These are phyloP conservation scores for Yamadazyma diospyri DNA, from an alignment of 1,139 yeast genomes.

Conservation along the genomic window DNA sequence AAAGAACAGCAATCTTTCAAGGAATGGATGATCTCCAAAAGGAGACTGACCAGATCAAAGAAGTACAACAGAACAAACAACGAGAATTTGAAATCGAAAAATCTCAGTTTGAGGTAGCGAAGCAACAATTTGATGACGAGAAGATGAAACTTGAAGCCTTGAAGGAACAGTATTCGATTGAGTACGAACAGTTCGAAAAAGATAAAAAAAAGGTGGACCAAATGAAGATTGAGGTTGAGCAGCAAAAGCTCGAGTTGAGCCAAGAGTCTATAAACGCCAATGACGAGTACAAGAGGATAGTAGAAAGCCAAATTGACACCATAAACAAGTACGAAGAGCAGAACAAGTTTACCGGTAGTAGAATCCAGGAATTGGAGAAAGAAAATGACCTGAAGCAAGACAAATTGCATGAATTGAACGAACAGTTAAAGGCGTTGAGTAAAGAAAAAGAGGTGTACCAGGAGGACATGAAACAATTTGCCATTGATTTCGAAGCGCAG, in stretches of 20 bases:
- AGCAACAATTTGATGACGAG: constrained; percentile 16
- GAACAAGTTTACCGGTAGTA: neutral
- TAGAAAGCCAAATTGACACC: constrained; percentile 5
- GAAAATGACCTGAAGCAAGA: constrained; percentile 1
- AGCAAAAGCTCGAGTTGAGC: neutral
- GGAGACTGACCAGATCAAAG: constrained; percentile 10
- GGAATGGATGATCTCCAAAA: constrained; percentile 8
- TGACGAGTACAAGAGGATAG: constrained; percentile 10
- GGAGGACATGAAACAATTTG: constrained; percentile 1
- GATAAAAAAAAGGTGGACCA: constrained; percentile 3
- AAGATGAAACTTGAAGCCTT: too few relatives aligned
- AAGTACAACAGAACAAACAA: constrained; percentile 19
- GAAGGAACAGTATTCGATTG: constrained; percentile 16
- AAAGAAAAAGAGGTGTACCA: constrained; percentile 1
- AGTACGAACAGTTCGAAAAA: neutral
- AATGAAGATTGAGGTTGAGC: neutral
- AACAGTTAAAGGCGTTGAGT: neutral
- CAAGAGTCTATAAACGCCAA: constrained; percentile 13
- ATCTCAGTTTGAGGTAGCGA: constrained; percentile 12
- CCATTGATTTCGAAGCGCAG: neutral
- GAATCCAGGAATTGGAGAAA: constrained; percentile 4
- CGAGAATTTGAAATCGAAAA: constrained; percentile 13
- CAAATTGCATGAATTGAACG: neutral
- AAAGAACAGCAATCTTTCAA: constrained; percentile 7
- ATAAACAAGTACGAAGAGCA: constrained; percentile 4